phyloP scores from a whole-genome alignment of 768 basidiomycete genomes.

The Mycena alexandri region DNA sequence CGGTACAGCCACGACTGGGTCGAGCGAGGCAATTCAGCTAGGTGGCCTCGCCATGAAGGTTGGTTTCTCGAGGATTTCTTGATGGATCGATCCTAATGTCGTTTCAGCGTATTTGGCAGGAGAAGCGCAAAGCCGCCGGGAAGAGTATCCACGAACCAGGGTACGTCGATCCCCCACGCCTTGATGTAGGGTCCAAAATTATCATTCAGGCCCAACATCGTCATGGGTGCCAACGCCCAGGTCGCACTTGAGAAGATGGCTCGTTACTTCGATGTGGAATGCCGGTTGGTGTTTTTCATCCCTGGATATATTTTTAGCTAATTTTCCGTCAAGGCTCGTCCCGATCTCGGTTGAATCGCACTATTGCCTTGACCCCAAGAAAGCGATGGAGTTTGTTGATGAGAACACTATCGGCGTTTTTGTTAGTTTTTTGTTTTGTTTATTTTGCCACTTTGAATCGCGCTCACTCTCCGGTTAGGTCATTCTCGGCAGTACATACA shows the following conservation, averaged over 20 bases:
- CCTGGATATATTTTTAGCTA: not conserved
- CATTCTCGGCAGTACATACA: conserved; percentile 61
- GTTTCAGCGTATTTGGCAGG: conserved; percentile 70
- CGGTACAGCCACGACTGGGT: conserved; percentile 80
- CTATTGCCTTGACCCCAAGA: conserved; percentile 70
- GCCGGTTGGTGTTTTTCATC: conserved; percentile 35
- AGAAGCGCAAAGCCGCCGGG: conserved; percentile 71
- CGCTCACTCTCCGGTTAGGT: conserved; percentile 61
- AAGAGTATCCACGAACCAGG: conserved; percentile 85
- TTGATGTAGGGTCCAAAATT: conserved; percentile 2
- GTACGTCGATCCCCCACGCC: conserved; percentile 46
- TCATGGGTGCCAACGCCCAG: conserved; percentile 81
- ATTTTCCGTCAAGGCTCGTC: conserved; percentile 50
- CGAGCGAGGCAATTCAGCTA: conserved; percentile 79
- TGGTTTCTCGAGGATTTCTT: not conserved
- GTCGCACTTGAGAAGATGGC: conserved; percentile 82
- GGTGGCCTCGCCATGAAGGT: conserved; percentile 82
- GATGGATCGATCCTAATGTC: not conserved
- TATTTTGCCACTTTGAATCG: not conserved
- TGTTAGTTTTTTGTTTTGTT: conserved; percentile 60
- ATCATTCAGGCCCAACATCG: conserved; percentile 65
- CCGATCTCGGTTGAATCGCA: conserved; percentile 64
- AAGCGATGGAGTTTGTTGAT: conserved; percentile 75
- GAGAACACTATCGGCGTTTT: conserved; percentile 83
- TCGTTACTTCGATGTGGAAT: conserved; percentile 78